These are phyloP conservation scores for Podila epigama DNA, from an alignment of 192 early-diverging fungal species.

Conservation along the genomic window DNA sequence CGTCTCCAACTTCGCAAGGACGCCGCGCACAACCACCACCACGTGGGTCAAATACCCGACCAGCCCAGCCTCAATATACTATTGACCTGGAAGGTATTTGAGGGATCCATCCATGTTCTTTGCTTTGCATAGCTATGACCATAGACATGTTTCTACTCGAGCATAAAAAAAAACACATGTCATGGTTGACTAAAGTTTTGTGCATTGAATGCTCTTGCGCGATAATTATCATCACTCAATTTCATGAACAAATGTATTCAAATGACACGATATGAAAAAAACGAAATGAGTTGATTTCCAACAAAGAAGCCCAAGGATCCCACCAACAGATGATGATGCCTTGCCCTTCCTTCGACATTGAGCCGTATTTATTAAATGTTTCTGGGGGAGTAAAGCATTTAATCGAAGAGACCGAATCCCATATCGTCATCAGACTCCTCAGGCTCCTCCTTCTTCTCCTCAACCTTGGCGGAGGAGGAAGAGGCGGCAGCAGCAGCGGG, in stretches of 20 bases:
- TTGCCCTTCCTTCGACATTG: conserved; percentile 10
- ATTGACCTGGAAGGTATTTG: conserved; percentile 31
- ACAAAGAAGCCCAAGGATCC: conserved; percentile 40
- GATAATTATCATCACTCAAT: not conserved
- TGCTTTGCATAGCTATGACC: not conserved
- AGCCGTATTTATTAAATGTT: conserved; percentile 17
- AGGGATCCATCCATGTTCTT: not conserved
- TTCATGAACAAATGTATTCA: not conserved
- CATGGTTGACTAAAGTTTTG: too few relatives aligned
- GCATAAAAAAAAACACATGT: too few relatives aligned
- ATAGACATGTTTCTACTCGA: too few relatives aligned
- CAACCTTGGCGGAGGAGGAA: conserved; percentile 60
- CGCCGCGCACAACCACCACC: not conserved
- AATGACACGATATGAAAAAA: not conserved
- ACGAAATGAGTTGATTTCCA: conserved; percentile 10
- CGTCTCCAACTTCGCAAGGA: not conserved
- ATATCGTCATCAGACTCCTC: conserved; percentile 90
- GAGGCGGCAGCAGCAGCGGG: conserved; percentile 73
- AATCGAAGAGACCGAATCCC: conserved; percentile 93
- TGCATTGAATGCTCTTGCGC: too few relatives aligned
- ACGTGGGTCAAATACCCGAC: not conserved
- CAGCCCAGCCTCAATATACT: conserved; percentile 26
- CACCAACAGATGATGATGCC: conserved; percentile 32
- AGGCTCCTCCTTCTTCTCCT: conserved; percentile 72
- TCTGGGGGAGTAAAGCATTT: conserved; percentile 49